A percentile compares a stretch with the other conserved stretches of the same genome.
phyloP scores from a whole-genome alignment of 2,329 filamentous ascomycete species.

The Apiospora marii region DNA sequence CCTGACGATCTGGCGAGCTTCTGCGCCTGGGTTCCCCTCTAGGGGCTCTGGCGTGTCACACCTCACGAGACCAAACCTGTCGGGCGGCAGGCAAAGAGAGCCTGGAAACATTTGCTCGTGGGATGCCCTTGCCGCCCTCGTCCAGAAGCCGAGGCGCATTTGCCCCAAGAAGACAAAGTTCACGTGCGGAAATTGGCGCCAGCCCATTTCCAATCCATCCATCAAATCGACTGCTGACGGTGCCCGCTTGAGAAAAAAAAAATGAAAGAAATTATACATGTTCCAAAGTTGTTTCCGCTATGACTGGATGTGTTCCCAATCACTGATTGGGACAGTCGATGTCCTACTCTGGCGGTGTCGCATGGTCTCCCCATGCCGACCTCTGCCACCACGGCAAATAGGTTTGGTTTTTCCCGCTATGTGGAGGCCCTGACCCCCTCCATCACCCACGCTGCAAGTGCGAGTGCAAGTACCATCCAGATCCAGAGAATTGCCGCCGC shows the following conservation, averaged over 20 bases:
- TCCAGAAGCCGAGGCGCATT: constrained; percentile 3
- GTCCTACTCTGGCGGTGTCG: neutral
- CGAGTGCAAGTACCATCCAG: neutral
- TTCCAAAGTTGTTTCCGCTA: constrained; percentile 21
- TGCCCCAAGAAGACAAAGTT: neutral
- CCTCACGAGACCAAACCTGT: neutral
- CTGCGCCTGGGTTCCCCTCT: neutral
- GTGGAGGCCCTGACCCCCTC: neutral
- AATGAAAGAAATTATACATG: neutral
- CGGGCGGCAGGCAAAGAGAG: neutral
- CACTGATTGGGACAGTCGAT: neutral
- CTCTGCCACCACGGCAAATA: constrained; percentile 14
- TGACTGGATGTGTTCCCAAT: constrained; percentile 1
- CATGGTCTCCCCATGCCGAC: constrained; percentile 12
- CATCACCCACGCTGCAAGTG: neutral
- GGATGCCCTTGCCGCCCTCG: neutral
- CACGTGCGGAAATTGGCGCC: constrained; percentile 12
- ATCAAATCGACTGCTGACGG: neutral
- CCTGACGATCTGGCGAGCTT: constrained; percentile 7
- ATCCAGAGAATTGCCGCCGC: constrained; percentile 14
- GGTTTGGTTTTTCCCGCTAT: constrained; percentile 3
- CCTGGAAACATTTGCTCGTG: neutral
- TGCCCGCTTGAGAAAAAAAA: neutral
- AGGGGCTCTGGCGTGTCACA: neutral
- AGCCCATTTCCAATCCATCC: neutral